Evolutionary conservation across 768 basidiomycete species (phyloP), one percentile per base, ranked within the genome.

Genomic region (Trametes cingulata): DNA sequence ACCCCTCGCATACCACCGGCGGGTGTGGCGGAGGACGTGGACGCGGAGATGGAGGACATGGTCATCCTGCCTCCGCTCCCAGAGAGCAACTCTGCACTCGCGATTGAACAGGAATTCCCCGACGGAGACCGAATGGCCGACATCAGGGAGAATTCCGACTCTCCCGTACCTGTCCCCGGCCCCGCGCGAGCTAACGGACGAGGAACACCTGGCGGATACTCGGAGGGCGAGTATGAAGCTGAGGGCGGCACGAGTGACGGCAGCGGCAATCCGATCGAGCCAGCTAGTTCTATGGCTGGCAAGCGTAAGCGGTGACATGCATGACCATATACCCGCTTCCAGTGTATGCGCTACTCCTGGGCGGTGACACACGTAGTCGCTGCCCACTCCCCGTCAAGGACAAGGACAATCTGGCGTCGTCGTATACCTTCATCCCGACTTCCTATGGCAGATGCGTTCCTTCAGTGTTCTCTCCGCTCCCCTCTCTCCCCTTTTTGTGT

Each of bases 241-340:
- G 65, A 58, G n/a, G 62, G 56, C 3, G 70, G 65, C 0, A 57
- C 62, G 19, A 66, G 59, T 27, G 63, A 62, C 12, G 64, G 66
- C 8, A 59, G 65, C 51, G 68, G 56, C 45, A 49, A 58, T 20
- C 59, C 43, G 8, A 60, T 59, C 35, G 68, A 54, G 43, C 65
- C 55, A 33, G 56, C 62, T n/a, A 39, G 46, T 39, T 57, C 56
- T 27, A 41, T 65, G 41, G 63, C 66, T 40, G 67, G 65, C 52
- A 71, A 71, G 65, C 65, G 70, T 57, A 71, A 71, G 68, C 70
- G 70, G 62, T 68, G 77, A 48, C 27, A 22, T 2, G 22, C 22
- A 24, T 19, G 17, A 9, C 42, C 7, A 45, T 15, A 45, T 45
- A 45, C 43, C 43, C 29, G 29, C 33, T 19, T 36, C 48, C n/a